Conservation (phyloP, 176 grass and related monocot species). For the Bothriochloa decipiens region DNA sequence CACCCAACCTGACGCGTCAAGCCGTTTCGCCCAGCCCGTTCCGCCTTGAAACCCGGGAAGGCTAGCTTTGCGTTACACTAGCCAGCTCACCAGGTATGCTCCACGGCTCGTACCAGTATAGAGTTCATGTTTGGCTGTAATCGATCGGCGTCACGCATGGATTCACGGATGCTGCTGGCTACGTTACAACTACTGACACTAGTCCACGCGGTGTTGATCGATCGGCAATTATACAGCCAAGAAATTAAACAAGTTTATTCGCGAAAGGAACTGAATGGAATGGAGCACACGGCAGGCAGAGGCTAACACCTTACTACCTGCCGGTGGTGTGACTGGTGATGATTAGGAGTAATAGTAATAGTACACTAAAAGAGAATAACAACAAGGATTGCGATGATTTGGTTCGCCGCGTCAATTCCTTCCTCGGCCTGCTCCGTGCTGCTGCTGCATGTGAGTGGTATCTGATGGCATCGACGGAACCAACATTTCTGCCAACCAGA, state of each 20-base stretch:
- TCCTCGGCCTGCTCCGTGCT: too few relatives aligned
- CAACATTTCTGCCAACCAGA: not conserved
- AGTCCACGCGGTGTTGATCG: not conserved
- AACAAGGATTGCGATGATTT: slow-evolving; percentile 32
- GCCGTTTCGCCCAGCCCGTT: not conserved
- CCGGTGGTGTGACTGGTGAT: not conserved
- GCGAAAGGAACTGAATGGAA: too few relatives aligned
- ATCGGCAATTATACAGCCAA: too few relatives aligned
- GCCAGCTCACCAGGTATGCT: too few relatives aligned
- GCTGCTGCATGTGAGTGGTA: not conserved
- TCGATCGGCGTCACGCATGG: not conserved
- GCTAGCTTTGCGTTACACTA: not conserved
- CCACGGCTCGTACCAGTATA: too few relatives aligned
- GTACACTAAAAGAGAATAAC: not conserved
- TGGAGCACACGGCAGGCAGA: too few relatives aligned
- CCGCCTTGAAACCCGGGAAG: slow-evolving; percentile 41
- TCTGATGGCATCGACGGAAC: not conserved
- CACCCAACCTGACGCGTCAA: too few relatives aligned
- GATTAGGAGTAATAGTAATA: not conserved
- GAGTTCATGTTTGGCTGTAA: not conserved
- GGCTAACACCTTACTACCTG: not conserved
- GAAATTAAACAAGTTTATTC: too few relatives aligned
- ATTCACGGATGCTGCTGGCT: not conserved
- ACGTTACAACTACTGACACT: not conserved
- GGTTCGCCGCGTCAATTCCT: not conserved